Conservation (phyloP, 306 rosid species). For the Alnus glutinosa region DNA sequence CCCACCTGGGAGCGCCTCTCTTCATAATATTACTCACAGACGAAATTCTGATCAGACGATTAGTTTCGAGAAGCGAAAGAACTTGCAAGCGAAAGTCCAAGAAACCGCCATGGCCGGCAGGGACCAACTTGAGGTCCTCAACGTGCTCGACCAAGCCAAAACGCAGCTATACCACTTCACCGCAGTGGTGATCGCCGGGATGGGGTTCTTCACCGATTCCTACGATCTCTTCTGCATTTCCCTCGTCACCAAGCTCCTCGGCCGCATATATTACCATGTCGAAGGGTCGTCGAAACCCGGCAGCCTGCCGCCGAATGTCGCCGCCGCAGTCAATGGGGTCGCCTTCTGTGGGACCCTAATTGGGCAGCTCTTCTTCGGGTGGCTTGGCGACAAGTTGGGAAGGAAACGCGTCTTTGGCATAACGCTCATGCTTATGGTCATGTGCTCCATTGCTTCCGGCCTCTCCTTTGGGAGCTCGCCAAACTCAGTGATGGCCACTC, state of each 20-base stretch:
- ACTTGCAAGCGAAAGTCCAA: not conserved
- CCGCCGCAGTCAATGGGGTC: conserved; percentile 48
- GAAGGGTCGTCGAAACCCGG: conserved; percentile 38
- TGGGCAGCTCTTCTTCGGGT: conserved; percentile 43
- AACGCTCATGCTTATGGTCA: conserved; percentile 47
- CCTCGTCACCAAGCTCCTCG: conserved; percentile 55
- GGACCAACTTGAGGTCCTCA: conserved; percentile 18
- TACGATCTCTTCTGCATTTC: conserved; percentile 52
- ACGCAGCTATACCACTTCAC: conserved; percentile 44
- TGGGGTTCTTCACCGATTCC: conserved; percentile 54
- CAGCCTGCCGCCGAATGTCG: conserved; percentile 39
- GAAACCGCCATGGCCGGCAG: conserved; percentile 19
- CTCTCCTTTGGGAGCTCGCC: conserved; percentile 43
- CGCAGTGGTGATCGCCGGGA: conserved; percentile 40
- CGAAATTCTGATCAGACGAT: too few species aligned
- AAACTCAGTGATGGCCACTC: conserved; percentile 32
- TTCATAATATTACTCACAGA: too few species aligned
- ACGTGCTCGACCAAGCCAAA: conserved; percentile 36
- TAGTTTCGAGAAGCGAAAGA: too few species aligned
- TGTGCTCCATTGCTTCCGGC: conserved; percentile 42
- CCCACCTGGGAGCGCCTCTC: not conserved
- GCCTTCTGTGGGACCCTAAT: conserved; percentile 44
- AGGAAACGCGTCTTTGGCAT: conserved; percentile 48
- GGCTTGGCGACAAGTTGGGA: conserved; percentile 54
- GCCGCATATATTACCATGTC: conserved; percentile 40